Conservation (phyloP, 148 eudicot species). For the Persicaria tinctoria region DNA sequence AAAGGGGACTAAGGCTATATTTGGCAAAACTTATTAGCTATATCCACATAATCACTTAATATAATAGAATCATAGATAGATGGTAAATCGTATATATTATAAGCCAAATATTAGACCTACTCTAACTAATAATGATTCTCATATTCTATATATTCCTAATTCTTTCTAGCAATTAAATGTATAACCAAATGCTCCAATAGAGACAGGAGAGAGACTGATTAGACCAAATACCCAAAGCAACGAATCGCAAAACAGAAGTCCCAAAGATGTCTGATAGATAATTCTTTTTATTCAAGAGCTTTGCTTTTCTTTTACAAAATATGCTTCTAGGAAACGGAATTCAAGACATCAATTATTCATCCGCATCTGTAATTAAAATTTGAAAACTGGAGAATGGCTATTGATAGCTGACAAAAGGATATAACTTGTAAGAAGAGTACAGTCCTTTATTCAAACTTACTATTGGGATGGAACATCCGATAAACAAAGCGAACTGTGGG, state of each 20-base stretch:
- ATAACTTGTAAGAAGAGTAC: neutral
- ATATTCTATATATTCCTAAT: neutral
- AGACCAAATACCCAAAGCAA: neutral
- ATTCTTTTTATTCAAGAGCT: neutral
- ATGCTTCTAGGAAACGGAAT: neutral
- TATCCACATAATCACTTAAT: too few species aligned
- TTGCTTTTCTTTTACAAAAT: neutral
- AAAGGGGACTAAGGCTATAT: too few species aligned
- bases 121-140: neutral
- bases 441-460: conserved; percentile 26
- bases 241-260: neutral
- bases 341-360: neutral
- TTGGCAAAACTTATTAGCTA: too few species aligned
- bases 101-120: neutral
- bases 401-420: neutral
- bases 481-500: conserved; percentile 62
- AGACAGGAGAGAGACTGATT: neutral
- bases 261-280: neutral
- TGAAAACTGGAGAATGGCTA: neutral
- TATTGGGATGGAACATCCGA: conserved; percentile 67
- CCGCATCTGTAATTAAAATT: neutral
- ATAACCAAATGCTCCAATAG: neutral
- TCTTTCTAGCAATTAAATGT: neutral
- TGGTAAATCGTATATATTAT: neutral
- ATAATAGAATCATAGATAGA: neutral